Evolutionary conservation across 2,329 filamentous ascomycete species (phyloP).

Genomic region (Scedosporium boydii): DNA sequence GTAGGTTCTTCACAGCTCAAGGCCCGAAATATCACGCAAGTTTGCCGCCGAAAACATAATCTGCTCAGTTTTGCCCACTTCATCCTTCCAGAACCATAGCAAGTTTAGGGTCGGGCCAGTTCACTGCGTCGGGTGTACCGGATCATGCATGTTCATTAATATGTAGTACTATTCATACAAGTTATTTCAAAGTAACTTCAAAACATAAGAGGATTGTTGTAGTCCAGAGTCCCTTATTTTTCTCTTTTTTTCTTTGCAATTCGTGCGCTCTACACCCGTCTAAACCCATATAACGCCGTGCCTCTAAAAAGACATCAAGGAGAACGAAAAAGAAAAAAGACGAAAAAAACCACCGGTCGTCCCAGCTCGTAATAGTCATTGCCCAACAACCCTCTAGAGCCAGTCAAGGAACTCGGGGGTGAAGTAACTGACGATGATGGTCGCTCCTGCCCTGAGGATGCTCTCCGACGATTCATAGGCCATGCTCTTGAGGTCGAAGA

Average conservation of each 20-base stretch:
- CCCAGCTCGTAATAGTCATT: not conserved
- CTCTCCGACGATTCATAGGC: conserved; percentile 91
- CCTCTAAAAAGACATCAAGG: not conserved
- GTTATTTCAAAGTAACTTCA: not conserved
- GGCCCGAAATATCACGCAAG: no score
- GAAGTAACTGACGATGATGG: conserved; percentile 91
- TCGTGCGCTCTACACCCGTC: not conserved
- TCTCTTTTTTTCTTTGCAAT: not conserved
- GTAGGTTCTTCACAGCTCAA: no score
- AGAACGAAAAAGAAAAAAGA: conserved; percentile 1
- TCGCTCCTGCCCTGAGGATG: conserved; percentile 85
- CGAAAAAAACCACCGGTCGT: not conserved
- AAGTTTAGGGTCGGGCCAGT: no score
- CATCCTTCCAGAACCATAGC: no score
- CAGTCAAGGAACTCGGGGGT: conserved; percentile 70
- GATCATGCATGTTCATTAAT: not conserved
- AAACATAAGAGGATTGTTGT: not conserved
- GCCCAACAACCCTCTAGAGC: conserved; percentile 24
- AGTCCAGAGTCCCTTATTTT: not conserved
- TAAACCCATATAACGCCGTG: not conserved
- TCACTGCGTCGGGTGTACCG: no score
- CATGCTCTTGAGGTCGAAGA: conserved; percentile 92
- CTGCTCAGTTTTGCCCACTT: no score
- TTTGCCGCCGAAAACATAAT: no score
- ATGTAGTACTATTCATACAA: not conserved